Evolutionary conservation across 1,284 basidiomycete genomes (phyloP).

Genomic region (Leccinum griseonigrum): DNA sequence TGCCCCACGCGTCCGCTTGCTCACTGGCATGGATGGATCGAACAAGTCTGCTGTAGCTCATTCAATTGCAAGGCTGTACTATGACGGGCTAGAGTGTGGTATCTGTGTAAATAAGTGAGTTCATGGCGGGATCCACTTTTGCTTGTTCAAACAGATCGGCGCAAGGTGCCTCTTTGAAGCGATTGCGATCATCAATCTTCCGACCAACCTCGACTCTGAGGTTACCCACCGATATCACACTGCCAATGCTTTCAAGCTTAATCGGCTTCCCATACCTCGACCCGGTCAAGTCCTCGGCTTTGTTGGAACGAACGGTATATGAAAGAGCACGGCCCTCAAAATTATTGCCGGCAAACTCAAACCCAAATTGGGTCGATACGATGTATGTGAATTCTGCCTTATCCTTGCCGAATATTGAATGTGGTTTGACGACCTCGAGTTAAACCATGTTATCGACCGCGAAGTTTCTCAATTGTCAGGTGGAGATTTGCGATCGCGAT

Average conservation of each 20-base stretch:
- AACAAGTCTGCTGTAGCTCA: too few species aligned
- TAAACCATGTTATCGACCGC: conserved; percentile 81
- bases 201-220: conserved; percentile 91
- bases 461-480: conserved; percentile 86
- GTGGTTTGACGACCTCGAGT: conserved; percentile 66
- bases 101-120: conserved; percentile 75
- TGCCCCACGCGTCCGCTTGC: too few species aligned
- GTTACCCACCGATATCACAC: conserved; percentile 92
- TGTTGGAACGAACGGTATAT: conserved; percentile 98
- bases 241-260: conserved; percentile 97
- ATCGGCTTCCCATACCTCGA: conserved; percentile 91
- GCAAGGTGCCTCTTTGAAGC: neutral
- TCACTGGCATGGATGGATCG: too few species aligned
- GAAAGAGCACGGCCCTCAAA: conserved; percentile 95
- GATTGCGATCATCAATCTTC: conserved; percentile 30
- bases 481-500: conserved; percentile 95
- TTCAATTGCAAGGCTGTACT: too few species aligned
- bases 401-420: conserved; percentile 1
- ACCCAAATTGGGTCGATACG: conserved; percentile 88
- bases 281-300: conserved; percentile 95
- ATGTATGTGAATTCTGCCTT: conserved; percentile 51
- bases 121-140: conserved; percentile 4
- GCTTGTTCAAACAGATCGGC: conserved; percentile 2
- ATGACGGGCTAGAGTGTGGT: conserved; percentile 57
- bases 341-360: conserved; percentile 94